These are phyloP conservation scores for Aspergillus ustus DNA, from an alignment of 2,329 filamentous ascomycete species.

Conservation along the genomic window DNA sequence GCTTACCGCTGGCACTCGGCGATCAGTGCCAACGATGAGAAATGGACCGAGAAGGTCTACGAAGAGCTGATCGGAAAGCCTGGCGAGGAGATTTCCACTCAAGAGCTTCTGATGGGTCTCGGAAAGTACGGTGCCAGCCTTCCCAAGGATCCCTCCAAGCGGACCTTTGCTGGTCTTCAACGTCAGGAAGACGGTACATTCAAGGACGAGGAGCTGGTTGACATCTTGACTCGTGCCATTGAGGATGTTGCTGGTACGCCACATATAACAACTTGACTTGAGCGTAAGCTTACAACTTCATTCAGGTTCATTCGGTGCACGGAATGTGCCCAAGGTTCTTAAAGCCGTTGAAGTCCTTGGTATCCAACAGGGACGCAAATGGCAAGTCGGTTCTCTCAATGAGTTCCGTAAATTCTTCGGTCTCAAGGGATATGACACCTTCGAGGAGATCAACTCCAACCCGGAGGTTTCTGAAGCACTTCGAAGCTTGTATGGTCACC, in stretches of 20 bases:
- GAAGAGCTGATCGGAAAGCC: slow-evolving; percentile 65
- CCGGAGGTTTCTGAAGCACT: slow-evolving; percentile 70
- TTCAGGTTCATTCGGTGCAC: slow-evolving; percentile 69
- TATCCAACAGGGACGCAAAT: slow-evolving; percentile 75
- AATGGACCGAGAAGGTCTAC: slow-evolving; percentile 77
- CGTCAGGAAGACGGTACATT: slow-evolving; percentile 71
- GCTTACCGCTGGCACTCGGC: slow-evolving; percentile 87
- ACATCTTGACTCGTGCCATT: slow-evolving; percentile 69
- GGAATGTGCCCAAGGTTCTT: slow-evolving; percentile 75
- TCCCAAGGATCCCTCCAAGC: slow-evolving; percentile 68
- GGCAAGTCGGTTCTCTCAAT: slow-evolving; percentile 79
- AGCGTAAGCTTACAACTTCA: slow-evolving; percentile 9
- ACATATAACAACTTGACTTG: too few species aligned
- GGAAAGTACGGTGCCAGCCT: slow-evolving; percentile 65
- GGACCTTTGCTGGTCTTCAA: slow-evolving; percentile 69
- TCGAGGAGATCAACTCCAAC: slow-evolving; percentile 84
- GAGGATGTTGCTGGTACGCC: slow-evolving; percentile 63
- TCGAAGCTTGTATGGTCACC: slow-evolving; percentile 68
- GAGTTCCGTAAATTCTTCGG: slow-evolving; percentile 85
- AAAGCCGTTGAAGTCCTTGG: slow-evolving; percentile 78
- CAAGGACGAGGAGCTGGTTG: slow-evolving; percentile 75
- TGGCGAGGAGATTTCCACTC: slow-evolving; percentile 59
- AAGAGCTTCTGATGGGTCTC: slow-evolving; percentile 67
- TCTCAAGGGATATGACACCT: slow-evolving; percentile 73
- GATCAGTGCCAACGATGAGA: slow-evolving; percentile 74